phyloP scores from a whole-genome alignment of 2,329 filamentous ascomycete genomes.

The Sporothrix mexicana region DNA sequence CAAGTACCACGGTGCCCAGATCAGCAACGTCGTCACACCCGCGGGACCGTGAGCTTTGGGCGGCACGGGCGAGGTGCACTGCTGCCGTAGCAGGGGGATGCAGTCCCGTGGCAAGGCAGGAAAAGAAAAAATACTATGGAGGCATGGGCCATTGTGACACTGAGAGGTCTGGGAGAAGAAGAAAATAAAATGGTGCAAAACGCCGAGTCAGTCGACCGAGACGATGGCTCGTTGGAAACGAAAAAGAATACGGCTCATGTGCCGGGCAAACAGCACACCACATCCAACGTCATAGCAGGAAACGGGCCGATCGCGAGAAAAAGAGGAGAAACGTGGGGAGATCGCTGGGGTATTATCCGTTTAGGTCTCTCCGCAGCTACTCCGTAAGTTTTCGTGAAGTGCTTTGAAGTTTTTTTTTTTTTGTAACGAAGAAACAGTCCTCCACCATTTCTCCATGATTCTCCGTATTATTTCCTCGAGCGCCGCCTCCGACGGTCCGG shows the following conservation, averaged over 20 bases:
- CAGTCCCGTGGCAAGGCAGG: background rate
- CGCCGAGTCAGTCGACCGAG: too few species aligned
- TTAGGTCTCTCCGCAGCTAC: constrained; percentile 7
- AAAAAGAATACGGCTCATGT: background rate
- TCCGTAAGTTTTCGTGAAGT: background rate
- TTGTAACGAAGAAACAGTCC: too few species aligned
- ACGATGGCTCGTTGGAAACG: background rate
- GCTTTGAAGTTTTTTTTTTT: too few species aligned
- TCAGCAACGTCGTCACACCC: constrained; percentile 13
- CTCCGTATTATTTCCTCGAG: background rate
- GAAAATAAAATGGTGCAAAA: background rate
- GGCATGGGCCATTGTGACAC: too few species aligned
- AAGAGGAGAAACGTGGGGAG: constrained; percentile 25
- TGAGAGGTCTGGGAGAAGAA: background rate
- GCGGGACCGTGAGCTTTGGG: background rate
- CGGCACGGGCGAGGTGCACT: constrained; percentile 12
- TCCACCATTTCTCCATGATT: background rate
- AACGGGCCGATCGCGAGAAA: constrained; percentile 29
- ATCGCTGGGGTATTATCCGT: background rate
- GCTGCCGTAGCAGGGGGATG: constrained; percentile 2
- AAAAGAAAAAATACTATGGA: too few species aligned
- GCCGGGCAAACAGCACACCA: background rate
- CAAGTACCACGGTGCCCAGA: background rate
- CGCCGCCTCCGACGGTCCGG: background rate
- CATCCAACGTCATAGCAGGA: constrained; percentile 20